These are phyloP conservation scores for Mallotus nudiflorus DNA, from an alignment of 345 rosid genomes.

Conservation along the genomic window DNA sequence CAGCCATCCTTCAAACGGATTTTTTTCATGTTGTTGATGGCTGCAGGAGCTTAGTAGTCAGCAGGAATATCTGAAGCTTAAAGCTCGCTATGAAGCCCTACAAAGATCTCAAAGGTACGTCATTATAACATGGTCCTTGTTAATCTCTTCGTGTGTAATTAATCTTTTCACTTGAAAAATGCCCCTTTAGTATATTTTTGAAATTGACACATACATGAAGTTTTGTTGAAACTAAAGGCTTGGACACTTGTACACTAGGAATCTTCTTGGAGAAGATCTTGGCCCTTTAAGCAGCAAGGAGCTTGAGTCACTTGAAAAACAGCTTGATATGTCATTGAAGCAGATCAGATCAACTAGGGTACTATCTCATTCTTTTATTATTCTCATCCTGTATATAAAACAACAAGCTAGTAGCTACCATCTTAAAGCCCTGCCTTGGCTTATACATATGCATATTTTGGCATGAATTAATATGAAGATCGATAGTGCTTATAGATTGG, in stretches of 20 bases:
- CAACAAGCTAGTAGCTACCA: no score
- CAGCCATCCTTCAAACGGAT: slow-evolving; percentile 4
- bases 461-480: no score
- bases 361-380: slow-evolving; percentile 13
- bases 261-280: slow-evolving; percentile 88
- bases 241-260: slow-evolving; percentile 37
- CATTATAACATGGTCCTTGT: not conserved
- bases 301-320: slow-evolving; percentile 92
- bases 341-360: slow-evolving; percentile 89
- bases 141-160: not conserved
- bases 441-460: no score
- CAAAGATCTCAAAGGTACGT: slow-evolving; percentile 79
- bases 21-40: not conserved
- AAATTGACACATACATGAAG: not conserved
- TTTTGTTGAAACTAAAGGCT: not conserved
- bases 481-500: no score
- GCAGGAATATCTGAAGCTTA: slow-evolving; percentile 91
- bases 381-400: no score
- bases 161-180: not conserved
- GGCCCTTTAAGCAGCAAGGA: slow-evolving; percentile 85
- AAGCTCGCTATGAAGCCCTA: slow-evolving; percentile 80
- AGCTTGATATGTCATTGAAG: slow-evolving; percentile 87
- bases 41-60: slow-evolving; percentile 81
- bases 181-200: not conserved
- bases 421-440: no score